Evolutionary conservation across 129 eudicot species (phyloP), one percentile per base, ranked within the genome.

Genomic region (Tagetes erecta): DNA sequence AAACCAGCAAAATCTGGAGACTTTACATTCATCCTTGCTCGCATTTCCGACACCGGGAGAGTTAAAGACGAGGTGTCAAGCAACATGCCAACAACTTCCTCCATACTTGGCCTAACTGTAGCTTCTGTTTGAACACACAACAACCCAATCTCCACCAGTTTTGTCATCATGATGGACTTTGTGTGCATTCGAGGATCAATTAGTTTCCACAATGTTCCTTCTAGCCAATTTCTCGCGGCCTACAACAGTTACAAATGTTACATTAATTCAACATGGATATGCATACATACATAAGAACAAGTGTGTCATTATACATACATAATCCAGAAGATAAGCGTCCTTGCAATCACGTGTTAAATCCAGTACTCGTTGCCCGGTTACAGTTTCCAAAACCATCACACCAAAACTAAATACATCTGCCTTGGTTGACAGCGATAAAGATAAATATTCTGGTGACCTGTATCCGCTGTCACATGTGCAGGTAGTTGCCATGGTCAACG

Each of bases 181-280:
- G 10, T 41, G 31, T 37, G 20, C 3, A 55, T 71, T 71, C 59
- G 31, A 12, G 73, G 73, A 68, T 68, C 58, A 68, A 31, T 47
- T 68, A 68, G 4, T 45, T 33, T 34, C 47, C 58, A 68, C 1
- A 2, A 31, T 68, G 58, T 33, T 34, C 31, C 58, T 9, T 30
- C 9, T 58, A 9, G 1, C 73, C 59, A 68, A 46, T 68, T 68
- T 30, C 2, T 33, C 11, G 2, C 3, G 9, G 9, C 56, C 72
- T 67, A 44, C 56, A 67, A 67, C 38, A 31, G 4, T 50, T 12
- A 50, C 3, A 5, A 14, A 50, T 10, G 30, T 50, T 20, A 3
- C 56, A 50, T 1, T 68, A 46, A 11, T 8, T 0, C 31, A 33
- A 47, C 46, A 14, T 3, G 13, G 1, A 0, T 11, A 50, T 50